phyloP scores from a whole-genome alignment of 2,329 filamentous ascomycete species.

The Cadophora luteo-olivacea region DNA sequence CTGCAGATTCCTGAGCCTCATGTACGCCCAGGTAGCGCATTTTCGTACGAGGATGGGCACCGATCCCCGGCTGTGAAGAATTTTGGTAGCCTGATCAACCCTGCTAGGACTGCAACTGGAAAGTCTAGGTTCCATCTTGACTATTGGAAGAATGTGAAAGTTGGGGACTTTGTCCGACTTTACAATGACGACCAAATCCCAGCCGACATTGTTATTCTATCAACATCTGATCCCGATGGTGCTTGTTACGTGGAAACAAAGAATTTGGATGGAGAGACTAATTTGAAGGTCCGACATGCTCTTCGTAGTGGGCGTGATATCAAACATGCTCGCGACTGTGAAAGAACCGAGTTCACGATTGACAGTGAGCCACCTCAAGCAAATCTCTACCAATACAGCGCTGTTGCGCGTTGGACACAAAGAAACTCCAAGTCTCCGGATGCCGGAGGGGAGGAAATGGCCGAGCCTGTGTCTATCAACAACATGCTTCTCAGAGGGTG shows the following conservation, averaged over 20 bases:
- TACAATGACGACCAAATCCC: constrained; percentile 97
- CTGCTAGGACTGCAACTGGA: constrained; percentile 66
- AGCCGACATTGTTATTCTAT: constrained; percentile 89
- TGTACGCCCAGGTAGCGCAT: constrained; percentile 46
- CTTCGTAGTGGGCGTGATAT: constrained; percentile 83
- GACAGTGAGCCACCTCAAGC: constrained; percentile 92
- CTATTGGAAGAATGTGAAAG: constrained; percentile 92
- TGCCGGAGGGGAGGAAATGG: constrained; percentile 75
- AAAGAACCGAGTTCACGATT: constrained; percentile 83
- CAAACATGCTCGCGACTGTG: constrained; percentile 90
- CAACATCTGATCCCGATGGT: constrained; percentile 92
- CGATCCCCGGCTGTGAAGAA: constrained; percentile 49
- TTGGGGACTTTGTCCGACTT: constrained; percentile 94
- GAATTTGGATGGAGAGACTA: constrained; percentile 97
- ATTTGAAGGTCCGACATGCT: constrained; percentile 92
- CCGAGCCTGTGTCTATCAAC: constrained; percentile 92
- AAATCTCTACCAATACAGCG: constrained; percentile 95
- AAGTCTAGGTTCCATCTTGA: constrained; percentile 90
- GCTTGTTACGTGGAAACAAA: constrained; percentile 98
- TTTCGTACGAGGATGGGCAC: constrained; percentile 50
- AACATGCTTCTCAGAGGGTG: constrained; percentile 93
- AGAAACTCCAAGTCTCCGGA: constrained; percentile 67
- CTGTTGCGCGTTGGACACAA: constrained; percentile 87
- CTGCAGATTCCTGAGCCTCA: constrained; percentile 39
- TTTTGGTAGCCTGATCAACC: constrained; percentile 77